Evolutionary conservation across 108 stramenopile genomes (phyloP), one percentile per base, ranked within the genome.

Genomic region (Discostella stelligeroides): DNA sequence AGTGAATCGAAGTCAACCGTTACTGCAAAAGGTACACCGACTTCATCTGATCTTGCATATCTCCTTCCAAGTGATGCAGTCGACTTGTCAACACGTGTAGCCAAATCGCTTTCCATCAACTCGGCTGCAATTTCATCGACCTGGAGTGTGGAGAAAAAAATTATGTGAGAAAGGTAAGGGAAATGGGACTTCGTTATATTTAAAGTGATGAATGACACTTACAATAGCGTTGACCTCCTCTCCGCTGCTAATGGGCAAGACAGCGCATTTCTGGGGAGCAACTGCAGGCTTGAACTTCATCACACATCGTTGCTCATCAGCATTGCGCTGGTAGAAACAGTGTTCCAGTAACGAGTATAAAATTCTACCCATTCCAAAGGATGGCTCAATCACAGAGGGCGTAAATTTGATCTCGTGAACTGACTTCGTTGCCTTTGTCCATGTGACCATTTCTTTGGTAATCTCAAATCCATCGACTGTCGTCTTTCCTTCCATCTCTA

Each of bases 291-390:
- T 92, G 94, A 99, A 99, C 58, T 63, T 82, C 92, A 99, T 97
- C 68, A 99, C 96, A 58, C 83, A 85, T 34, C 99, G 88, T 78
- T 98, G 92, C 64, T 98, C 98, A 65, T 98, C 98, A 12, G 71
- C 82, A 73, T 95, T 87, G 54, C 99, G 90, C 66, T 89, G 74
- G 68, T 96, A 95, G 81, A 99, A 99, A 48, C 94, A 95, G 83
- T 99, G 99, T 80, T 99, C 98, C 51, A 99, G 77, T 38, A 99
- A 80, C 10, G 97, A 95, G 73, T 99, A 96, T 63, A 99, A 70
- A 64, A 99, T 93, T 50, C 99, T 95, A 45, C 99, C 99, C 85
- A 99, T 98, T 38, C 99, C 99, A 77, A 98, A 99, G 11, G 97
- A 98, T 4, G 99, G 99, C 81, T 99, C 99, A 72, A 99, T 98